Base-by-base conservation (phyloP, 2,329 filamentous ascomycete genomes). In the Chrysoporthe austroafricana region DNA sequence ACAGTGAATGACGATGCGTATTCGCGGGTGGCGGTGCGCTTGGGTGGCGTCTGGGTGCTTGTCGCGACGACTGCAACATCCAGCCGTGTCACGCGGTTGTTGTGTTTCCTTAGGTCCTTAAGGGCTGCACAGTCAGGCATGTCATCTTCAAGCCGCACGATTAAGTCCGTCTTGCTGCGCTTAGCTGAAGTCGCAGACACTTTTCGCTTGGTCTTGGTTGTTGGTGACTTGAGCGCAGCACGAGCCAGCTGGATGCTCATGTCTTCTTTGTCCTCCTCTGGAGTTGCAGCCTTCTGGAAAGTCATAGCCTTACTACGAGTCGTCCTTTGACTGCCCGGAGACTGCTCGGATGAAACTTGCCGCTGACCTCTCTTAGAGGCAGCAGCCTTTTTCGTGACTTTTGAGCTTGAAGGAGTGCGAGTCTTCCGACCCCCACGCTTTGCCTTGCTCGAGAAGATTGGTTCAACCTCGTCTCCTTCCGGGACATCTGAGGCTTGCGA, bases 1-100 rank as follows among this genome's bases (percentile, higher is more conserved):
- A 88, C 77, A 52, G 82, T 84, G 70, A 90, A 85, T 18, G 84
- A 82, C 72, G 88, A 82, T 76, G 86, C 83, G 76, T 84, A 90
- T 73, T 90, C 86, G 32, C 87, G 80, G 68, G 81, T 78, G 73
- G 87, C 88, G 36, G 85, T 85, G 48, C 87, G 82, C 67, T 81
- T 78, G 7, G 87, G 83, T 59, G 83, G 79, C 11, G 82, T 77
- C 2, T 86, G 84, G 21, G 80, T 79, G 58, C 81, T 80, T 16
- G 85, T 85, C 4, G 81, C 86, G 7, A 90, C 79, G 18, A 81
- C 88, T 9, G 89, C 76, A 6, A 88, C 77, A 73, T 89, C 85
- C 2, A 86, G 74, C 9, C 32, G 36, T 34, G 39, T 18, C 3
- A 46, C 21, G 11, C 32, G 59, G 34, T 79, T 81, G 57, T 85